Base-by-base conservation (phyloP, 768 basidiomycete genomes). In the Exidia glandulosa region DNA sequence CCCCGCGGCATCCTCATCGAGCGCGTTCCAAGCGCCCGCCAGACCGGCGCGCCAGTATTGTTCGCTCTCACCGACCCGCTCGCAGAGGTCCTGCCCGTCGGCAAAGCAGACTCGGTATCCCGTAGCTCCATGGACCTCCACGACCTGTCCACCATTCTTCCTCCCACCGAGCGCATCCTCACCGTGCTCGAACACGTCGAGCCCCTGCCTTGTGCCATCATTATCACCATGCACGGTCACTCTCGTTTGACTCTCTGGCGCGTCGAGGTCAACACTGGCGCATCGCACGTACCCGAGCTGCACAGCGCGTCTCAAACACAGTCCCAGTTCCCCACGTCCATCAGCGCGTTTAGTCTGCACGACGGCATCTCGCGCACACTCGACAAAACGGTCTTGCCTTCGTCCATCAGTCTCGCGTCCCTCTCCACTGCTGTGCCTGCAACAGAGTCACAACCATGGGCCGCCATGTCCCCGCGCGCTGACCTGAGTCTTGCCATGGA, bases 1-100 rank as follows among this genome's bases (percentile, higher is more conserved):
- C 90, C 90, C 1, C 85, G 88, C 63, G 90, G 90, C 1, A 79
- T 92, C 27, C 77, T 92, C 73, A 81, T 93, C 47, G 87, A 92
- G 65, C 77, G 90, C 30, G 80, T 82, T 3, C 74, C 90, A 56
- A 66, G 75, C n/a, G 80, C 82, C 0, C 86, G 85, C 10, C 85
- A 90, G 37, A 75, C 79, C 19, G 76, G 82, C 0, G 75, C 91
- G n/a, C 88, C 90, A 0, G 90, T 88, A 14, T 80, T 92, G 29
- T 92, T 91, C 70, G 82, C 86, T 19, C 75, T 93, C 62, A 86
- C 84, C 9, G 87, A 82, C 64, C 85, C 89, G 0, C 87, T 90
- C 57, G 76, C 86, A 2, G 90, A 92, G 70, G 80, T 87, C 56
- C 78, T 81, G 27, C 79, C 85, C 9, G 81, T 91, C 16, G 88